A percentile compares a stretch with the other conserved stretches of the same genome.
phyloP scores from a whole-genome alignment of 768 basidiomycete genomes.

The Cubamyces sp. region DNA sequence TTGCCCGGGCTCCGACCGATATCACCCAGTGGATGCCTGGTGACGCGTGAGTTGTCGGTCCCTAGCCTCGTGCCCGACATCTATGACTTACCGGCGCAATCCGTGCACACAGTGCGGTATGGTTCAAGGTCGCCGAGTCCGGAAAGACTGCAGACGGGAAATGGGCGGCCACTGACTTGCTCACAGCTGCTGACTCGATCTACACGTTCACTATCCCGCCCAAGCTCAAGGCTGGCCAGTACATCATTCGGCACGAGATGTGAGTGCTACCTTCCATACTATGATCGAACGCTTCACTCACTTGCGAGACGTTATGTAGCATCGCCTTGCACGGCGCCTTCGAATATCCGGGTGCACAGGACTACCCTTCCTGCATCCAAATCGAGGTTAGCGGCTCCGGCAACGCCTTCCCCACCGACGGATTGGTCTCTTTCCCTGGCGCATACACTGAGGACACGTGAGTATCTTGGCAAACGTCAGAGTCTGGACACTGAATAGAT shows the following conservation, averaged over 20 bases:
- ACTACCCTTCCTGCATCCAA: constrained; percentile 53
- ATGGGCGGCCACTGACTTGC: constrained; percentile 49
- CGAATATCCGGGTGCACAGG: constrained; percentile 47
- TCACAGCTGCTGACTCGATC: constrained; percentile 44
- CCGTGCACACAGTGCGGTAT: constrained; percentile 42
- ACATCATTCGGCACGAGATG: constrained; percentile 54
- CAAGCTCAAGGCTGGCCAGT: constrained; percentile 50
- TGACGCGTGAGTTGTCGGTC: constrained; percentile 37
- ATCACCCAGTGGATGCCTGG: constrained; percentile 49
- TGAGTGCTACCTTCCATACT: constrained; percentile 23
- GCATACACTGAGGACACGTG: constrained; percentile 44
- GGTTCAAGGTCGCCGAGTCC: constrained; percentile 54
- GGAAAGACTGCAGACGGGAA: constrained; percentile 50
- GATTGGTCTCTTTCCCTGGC: constrained; percentile 53
- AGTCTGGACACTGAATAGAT: neutral
- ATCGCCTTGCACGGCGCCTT: constrained; percentile 47
- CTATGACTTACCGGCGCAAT: no score
- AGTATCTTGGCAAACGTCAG: constrained; percentile 15
- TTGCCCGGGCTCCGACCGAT: constrained; percentile 49
- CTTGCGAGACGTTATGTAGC: constrained; percentile 28
- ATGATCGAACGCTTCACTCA: neutral
- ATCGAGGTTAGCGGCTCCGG: constrained; percentile 51
- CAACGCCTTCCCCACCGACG: constrained; percentile 44
- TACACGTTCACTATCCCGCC: constrained; percentile 53
- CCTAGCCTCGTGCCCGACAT: no score